Evolutionary conservation across 2,329 filamentous ascomycete genomes (phyloP), one percentile per base, ranked within the genome.

Genomic region (Fusarium drepaniforme): DNA sequence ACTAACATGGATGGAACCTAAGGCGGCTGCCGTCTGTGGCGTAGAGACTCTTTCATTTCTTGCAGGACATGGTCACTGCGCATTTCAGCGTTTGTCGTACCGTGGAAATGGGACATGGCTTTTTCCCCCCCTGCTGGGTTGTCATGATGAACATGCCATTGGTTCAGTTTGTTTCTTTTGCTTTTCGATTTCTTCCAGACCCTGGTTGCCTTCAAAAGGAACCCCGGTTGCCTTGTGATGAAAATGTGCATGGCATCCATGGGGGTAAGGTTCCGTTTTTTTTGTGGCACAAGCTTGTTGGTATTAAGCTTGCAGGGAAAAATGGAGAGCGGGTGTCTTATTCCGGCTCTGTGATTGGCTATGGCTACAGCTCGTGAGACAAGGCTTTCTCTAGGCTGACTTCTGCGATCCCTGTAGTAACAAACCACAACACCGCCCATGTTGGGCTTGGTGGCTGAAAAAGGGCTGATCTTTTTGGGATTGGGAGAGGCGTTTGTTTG

Each of bases 241-340:
- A 64, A 37, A 38, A 38, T 64, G 63, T 40, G 46, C 53, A 59
- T 71, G 63, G 71, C 28, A 30, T 30, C 2, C 28, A 30, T 30
- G 28, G 33, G 33, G 33, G 33, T 5, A 13, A 5, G 33, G 33
- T 33, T 53, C 12, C 28, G 12, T 28, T 53, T 53, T n/a, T n/a
- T 53, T 53, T 65, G 59, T 61, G 56, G 30, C 28, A 68, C 74
- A 73, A 74, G 72, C 71, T 74, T 74, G 65, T 67, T 25, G 56
- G 38, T 28, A 9, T 68, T 68, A 74, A 74, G 59, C 72, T 72
- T 61, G 64, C 71, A 71, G 63, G 49, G 35, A 30, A 44, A 44
- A 44, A 66, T 40, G 1, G 51, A 72, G 38, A 59, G 1, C 42
- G 58, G 56, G 71, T 51, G 18, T 6, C 6, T 28, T 11, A 28